Evolutionary conservation across 352 stramenopile species (phyloP).

Genomic region (Pythium grandisporangium): DNA sequence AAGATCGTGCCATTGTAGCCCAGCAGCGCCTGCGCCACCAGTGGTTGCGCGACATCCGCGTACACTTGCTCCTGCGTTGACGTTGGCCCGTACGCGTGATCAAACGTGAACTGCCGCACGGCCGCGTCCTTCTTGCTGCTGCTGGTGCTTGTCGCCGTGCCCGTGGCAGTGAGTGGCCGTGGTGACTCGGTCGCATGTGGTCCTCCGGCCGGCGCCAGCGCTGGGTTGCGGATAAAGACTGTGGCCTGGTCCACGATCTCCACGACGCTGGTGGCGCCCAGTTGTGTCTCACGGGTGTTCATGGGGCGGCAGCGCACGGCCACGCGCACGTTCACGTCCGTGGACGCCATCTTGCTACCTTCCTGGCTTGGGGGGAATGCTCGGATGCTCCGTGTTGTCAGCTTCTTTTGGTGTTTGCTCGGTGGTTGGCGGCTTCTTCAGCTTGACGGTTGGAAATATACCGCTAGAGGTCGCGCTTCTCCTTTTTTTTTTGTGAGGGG

Average conservation of each 20-base stretch:
- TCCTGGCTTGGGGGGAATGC: too few relatives aligned
- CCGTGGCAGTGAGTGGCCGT: too few relatives aligned
- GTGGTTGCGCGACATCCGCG: constrained; percentile 53
- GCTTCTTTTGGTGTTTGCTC: background rate
- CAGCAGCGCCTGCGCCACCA: constrained; percentile 72
- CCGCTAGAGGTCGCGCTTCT: too few relatives aligned
- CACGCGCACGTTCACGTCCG: constrained; percentile 85
- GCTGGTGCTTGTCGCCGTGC: background rate
- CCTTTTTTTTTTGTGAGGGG: too few relatives aligned
- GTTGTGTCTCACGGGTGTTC: constrained; percentile 65
- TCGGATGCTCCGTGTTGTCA: too few relatives aligned
- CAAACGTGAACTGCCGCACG: constrained; percentile 74
- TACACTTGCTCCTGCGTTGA: constrained; percentile 79
- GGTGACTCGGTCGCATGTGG: constrained; percentile 9
- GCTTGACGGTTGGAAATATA: background rate
- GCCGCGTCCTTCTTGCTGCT: constrained; percentile 2
- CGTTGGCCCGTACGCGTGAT: constrained; percentile 69
- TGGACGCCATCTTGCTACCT: constrained; percentile 14
- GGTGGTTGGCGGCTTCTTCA: background rate
- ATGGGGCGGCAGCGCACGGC: constrained; percentile 85
- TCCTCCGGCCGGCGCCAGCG: background rate
- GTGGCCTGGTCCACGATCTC: constrained; percentile 46
- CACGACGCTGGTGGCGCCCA: constrained; percentile 40
- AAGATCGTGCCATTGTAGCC: constrained; percentile 81
- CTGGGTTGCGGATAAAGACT: constrained; percentile 35